These are phyloP conservation scores for Vicia sativa DNA, from an alignment of 306 rosid species.

Conservation along the genomic window DNA sequence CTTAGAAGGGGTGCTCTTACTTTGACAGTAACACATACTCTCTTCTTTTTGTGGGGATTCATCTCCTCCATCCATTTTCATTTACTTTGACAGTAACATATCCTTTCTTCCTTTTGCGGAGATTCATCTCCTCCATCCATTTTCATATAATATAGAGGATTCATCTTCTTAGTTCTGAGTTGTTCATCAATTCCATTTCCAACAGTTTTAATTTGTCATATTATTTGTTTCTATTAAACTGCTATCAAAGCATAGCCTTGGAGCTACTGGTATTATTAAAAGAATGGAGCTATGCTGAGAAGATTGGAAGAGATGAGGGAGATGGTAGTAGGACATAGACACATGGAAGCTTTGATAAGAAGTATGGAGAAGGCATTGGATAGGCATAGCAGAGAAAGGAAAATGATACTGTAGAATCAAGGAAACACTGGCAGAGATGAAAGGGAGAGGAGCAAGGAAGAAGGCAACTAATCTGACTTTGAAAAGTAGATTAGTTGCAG, in stretches of 20 bases:
- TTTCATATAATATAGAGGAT: not conserved
- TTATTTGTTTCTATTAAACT: not conserved
- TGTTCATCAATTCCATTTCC: not conserved
- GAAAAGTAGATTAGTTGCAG: not conserved
- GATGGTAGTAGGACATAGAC: constrained; percentile 10
- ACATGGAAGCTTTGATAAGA: constrained; percentile 1
- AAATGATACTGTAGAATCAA: not conserved
- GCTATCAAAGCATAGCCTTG: not conserved
- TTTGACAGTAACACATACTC: not conserved
- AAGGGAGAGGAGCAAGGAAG: constrained; percentile 3
- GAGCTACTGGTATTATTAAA: not conserved
- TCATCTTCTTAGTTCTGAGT: not conserved
- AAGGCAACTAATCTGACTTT: not conserved
- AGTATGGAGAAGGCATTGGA: not conserved
- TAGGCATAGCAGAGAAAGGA: not conserved
- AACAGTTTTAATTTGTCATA: not conserved
- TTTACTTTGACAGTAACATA: not conserved
- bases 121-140: not conserved
- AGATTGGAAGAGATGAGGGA: constrained; percentile 3
- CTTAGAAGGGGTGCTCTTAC: not conserved
- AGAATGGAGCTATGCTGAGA: not conserved
- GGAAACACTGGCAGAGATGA: not conserved
- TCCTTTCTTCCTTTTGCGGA: not conserved
- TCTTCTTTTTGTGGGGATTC: not conserved
- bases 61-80: not conserved